A percentile compares a stretch with the other conserved stretches of the same genome.
Evolutionary conservation across 306 rosid genomes (phyloP).

Genomic region (Spatholobus suberectus): DNA sequence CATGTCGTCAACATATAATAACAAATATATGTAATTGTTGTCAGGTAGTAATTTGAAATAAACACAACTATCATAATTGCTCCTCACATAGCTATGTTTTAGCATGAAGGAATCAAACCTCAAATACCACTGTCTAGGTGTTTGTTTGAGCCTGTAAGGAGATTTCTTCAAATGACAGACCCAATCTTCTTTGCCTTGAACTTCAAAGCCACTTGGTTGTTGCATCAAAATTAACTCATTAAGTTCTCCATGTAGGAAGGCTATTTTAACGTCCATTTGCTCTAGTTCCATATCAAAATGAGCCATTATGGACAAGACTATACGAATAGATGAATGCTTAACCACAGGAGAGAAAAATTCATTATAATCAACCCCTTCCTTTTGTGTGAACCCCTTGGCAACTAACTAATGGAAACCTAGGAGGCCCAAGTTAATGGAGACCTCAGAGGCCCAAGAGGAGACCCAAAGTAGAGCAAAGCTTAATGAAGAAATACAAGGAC

Average conservation of each 20-base stretch:
- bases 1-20: too few species aligned
- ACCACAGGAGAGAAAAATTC: too few species aligned
- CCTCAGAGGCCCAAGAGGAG: too few species aligned
- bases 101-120: neutral
- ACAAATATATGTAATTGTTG: neutral
- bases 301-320: neutral
- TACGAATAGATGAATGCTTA: neutral
- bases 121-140: neutral
- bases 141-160: neutral
- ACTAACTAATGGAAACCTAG: too few species aligned
- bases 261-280: too few species aligned
- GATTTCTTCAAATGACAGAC: neutral
- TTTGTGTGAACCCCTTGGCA: too few species aligned
- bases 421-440: too few species aligned
- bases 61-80: neutral
- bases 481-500: too few species aligned
- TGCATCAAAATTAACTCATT: neutral
- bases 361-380: too few species aligned
- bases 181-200: neutral
- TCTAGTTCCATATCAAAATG: neutral
- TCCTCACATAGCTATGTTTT: neutral
- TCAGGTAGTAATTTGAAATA: neutral
- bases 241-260: neutral
- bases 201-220: neutral
- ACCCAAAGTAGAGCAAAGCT: too few species aligned